Conservation (phyloP, 73 alveolate genomes). For the Tetrahymena elliotti region DNA sequence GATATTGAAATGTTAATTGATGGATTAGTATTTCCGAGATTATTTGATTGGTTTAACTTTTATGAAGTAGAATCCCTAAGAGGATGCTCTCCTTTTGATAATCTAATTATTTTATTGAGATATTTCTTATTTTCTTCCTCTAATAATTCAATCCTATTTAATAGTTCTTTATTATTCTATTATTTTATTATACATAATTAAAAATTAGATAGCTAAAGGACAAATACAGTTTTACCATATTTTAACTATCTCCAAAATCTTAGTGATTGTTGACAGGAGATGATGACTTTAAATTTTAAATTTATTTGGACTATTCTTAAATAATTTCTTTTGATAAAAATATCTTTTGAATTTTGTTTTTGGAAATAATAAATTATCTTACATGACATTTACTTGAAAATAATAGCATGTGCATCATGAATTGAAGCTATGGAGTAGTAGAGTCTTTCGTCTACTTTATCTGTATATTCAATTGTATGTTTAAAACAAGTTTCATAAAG, state of each 20-base stretch:
- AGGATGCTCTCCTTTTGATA: constrained; percentile 9
- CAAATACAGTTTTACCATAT: background rate
- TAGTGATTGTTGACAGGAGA: constrained; percentile 10
- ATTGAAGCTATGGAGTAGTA: background rate
- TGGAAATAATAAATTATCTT: background rate
- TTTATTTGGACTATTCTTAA: constrained; percentile 10
- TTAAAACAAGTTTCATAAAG: constrained; percentile 21
- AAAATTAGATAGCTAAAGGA: background rate
- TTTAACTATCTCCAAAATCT: background rate
- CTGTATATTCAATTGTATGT: constrained; percentile 18
- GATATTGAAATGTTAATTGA: constrained; percentile 4
- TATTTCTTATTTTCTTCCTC: constrained; percentile 44
- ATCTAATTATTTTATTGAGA: constrained; percentile 38
- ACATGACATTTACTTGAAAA: constrained; percentile 37
- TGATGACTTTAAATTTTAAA: background rate
- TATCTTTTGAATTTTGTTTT: background rate
- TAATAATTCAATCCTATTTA: constrained; percentile 3
- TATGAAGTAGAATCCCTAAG: constrained; percentile 2
- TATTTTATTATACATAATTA: background rate
- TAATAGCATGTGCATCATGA: constrained; percentile 39
- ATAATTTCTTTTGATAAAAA: background rate
- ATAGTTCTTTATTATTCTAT: constrained; percentile 15
- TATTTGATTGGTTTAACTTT: background rate
- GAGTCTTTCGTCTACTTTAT: constrained; percentile 6
- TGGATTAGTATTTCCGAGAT: background rate